Evolutionary conservation across 228 moss, liverwort and hornwort genomes (phyloP), one percentile per base, ranked within the genome.

Genomic region (Sphagnum magellanicum): DNA sequence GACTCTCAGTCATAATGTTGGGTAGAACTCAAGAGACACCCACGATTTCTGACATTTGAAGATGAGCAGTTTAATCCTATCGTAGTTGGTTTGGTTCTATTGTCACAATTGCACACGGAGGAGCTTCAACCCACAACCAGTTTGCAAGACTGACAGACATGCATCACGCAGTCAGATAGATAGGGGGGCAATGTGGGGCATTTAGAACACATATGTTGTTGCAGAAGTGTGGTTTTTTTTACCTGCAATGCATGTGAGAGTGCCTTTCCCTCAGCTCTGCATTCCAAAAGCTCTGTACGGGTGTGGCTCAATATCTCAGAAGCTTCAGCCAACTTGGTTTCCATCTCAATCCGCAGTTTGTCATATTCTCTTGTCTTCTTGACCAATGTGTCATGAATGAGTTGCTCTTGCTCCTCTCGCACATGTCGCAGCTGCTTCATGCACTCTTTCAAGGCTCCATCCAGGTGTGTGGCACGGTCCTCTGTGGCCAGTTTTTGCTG

Each of bases 391-490:
- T 74, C 83, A 51, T 83, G 83, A 68, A 86, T 65, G 6, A 52
- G 78, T 75, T 72, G 80, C 67, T 83, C 83, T 9, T 78, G 83
- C 72, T 78, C 68, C 70, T 86, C 80, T 4, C 80, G 78, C 9
- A 77, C 83, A 48, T 71, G 70, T 16, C 76, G 77, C 63, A 82
- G 53, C 70, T 86, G 78, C 64, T 80, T 77, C 80, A 86, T 80
- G 52, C 75, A 73, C 74, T 86, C 83, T 48, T 80, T 76, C 63
- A 83, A 69, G 15, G 83, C 63, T 50, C 83, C 78, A 57, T 83
- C 83, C 3, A 83, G 75, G 48, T 77, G 72, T 58, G 76, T 74
- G 13, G 72, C 85, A 2, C 73, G 79, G 17, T 73, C 79, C 65
- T 82, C 79, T 4, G 79, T 79, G 8, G 59, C 77, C 50, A 59